Conservation (phyloP, 306 rosid genomes). For the Lagenaria siceraria region DNA sequence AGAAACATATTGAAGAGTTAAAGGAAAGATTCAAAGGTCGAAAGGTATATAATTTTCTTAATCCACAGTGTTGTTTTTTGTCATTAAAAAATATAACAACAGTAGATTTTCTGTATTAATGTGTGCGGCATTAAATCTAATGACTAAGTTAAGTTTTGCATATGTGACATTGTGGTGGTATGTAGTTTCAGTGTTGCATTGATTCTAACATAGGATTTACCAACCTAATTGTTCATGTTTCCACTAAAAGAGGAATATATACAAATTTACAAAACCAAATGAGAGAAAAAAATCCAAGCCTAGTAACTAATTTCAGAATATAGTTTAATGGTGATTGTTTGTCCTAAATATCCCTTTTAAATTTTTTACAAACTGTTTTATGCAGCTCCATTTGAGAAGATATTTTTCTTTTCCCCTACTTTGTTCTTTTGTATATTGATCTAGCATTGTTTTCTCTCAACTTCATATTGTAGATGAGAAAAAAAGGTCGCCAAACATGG, state of each 20-base stretch:
- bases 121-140: not conserved
- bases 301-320: not conserved
- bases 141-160: not conserved
- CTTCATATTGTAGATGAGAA: not conserved
- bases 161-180: not conserved
- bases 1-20: conserved; percentile 47
- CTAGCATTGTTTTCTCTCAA: not conserved
- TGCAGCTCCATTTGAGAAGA: not conserved
- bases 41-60: conserved; percentile 35
- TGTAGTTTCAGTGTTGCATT: not conserved
- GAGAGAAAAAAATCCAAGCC: not conserved
- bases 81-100: not conserved
- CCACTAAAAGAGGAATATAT: not conserved
- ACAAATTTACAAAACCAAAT: not conserved
- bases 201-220: not conserved
- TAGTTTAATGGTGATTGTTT: not conserved
- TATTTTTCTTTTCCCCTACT: not conserved
- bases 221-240: not conserved
- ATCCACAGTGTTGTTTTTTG: not conserved
- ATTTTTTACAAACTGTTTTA: not conserved
- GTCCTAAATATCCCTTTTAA: not conserved
- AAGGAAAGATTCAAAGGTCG: conserved; percentile 74
- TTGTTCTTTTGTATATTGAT: not conserved
- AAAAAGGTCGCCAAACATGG: not conserved
- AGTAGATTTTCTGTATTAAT: not conserved